Conservation (phyloP, 1,284 basidiomycete species). For the Thecaphora frezii region DNA sequence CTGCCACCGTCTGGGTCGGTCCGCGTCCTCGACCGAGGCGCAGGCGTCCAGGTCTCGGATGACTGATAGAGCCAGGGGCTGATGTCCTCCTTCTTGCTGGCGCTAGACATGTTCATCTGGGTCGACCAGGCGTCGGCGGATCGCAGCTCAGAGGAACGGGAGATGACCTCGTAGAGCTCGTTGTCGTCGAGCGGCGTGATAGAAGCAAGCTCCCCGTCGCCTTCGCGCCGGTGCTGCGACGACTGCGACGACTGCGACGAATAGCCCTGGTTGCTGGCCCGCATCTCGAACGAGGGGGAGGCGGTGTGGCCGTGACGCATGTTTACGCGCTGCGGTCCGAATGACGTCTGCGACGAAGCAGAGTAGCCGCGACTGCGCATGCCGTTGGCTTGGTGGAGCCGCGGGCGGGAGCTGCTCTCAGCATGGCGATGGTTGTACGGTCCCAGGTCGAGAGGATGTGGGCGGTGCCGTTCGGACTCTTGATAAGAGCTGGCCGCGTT, state of each 20-base stretch:
- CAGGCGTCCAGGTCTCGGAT: slow-evolving; percentile 5
- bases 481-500: slow-evolving; percentile 10
- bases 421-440: slow-evolving; percentile 25
- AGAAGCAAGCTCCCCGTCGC: slow-evolving; percentile 13
- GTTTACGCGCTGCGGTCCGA: not conserved
- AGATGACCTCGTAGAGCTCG: slow-evolving; percentile 33
- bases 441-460: slow-evolving; percentile 5
- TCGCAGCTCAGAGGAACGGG: slow-evolving; percentile 6
- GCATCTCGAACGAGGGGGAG: slow-evolving; percentile 12
- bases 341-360: not conserved
- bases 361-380: slow-evolving; percentile 2
- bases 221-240: slow-evolving; percentile 7
- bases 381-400: slow-evolving; percentile 7
- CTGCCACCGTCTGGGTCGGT: slow-evolving; percentile 9
- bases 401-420: slow-evolving; percentile 1
- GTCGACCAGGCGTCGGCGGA: slow-evolving; percentile 8
- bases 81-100: slow-evolving; percentile 36
- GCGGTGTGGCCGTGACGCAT: slow-evolving; percentile 19
- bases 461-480: slow-evolving; percentile 13
- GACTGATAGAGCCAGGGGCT: slow-evolving; percentile 41
- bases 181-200: slow-evolving; percentile 28
- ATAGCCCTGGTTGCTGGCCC: slow-evolving; percentile 4
- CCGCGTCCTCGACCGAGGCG: slow-evolving; percentile 10
- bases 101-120: slow-evolving; percentile 13
- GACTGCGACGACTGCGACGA: slow-evolving; percentile 2